Conservation (phyloP, 2,329 filamentous ascomycete genomes). For the Thielaviopsis musarum region DNA sequence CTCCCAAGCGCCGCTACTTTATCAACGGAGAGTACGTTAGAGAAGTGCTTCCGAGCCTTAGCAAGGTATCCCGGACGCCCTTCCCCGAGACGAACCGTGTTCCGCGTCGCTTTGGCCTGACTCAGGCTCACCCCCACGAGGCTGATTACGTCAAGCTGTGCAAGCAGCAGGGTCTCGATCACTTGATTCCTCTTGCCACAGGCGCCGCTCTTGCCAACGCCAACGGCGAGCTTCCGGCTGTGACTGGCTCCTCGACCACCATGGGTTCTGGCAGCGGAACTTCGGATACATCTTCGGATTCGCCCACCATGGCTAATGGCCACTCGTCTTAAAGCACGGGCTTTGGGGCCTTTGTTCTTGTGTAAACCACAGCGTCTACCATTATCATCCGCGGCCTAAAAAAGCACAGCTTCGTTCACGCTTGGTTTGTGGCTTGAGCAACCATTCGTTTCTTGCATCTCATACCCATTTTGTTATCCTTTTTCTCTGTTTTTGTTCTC, state of each 20-base stretch:
- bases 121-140: constrained; percentile 36
- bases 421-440: neutral
- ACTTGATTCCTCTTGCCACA: constrained; percentile 26
- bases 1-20: constrained; percentile 41
- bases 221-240: neutral
- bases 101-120: constrained; percentile 33
- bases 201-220: neutral
- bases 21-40: constrained; percentile 36
- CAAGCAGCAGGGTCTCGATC: constrained; percentile 37
- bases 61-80: constrained; percentile 33
- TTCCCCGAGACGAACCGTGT: constrained; percentile 35
- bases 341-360: too few species aligned
- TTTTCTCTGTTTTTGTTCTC: neutral
- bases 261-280: neutral
- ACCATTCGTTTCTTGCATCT: neutral
- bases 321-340: too few species aligned
- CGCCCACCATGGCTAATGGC: neutral
- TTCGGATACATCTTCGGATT: neutral
- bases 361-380: too few species aligned
- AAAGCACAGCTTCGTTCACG: neutral
- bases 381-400: too few species aligned
- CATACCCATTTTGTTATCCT: constrained; percentile 3
- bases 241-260: neutral
- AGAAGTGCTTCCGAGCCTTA: constrained; percentile 31
- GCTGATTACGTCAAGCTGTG: constrained; percentile 39